These are phyloP conservation scores for Zasmidium angulare DNA, from an alignment of 2,329 filamentous ascomycete genomes.

Conservation along the genomic window DNA sequence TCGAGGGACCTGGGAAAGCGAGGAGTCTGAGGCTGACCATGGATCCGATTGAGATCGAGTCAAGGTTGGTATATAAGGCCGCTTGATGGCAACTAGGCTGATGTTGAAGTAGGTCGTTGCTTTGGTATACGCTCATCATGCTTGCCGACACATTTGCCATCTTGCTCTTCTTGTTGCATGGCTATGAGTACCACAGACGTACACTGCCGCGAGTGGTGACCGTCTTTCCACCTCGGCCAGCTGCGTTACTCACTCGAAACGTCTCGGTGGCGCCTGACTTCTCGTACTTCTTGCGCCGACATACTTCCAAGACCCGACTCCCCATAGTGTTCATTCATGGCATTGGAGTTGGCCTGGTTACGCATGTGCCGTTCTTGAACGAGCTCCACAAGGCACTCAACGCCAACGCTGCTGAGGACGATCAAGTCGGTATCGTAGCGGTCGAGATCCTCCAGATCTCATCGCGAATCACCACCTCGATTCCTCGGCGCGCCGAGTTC, in stretches of 20 bases:
- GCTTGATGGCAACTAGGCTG: background rate
- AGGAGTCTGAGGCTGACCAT: slow-evolving; percentile 63
- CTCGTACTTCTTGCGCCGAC: slow-evolving; percentile 67
- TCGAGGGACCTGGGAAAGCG: slow-evolving; percentile 57
- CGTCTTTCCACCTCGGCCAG: slow-evolving; percentile 61
- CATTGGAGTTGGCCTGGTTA: slow-evolving; percentile 66
- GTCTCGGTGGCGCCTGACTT: slow-evolving; percentile 52
- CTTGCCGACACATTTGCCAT: slow-evolving; percentile 50
- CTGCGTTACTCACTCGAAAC: slow-evolving; percentile 47
- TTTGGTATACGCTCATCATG: slow-evolving; percentile 60
- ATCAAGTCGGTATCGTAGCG: slow-evolving; percentile 62
- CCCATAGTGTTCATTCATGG: slow-evolving; percentile 71
- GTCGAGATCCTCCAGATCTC: slow-evolving; percentile 67
- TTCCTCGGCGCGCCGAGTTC: slow-evolving; percentile 55
- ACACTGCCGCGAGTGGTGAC: slow-evolving; percentile 37
- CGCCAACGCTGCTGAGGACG: slow-evolving; percentile 31
- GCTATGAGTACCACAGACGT: slow-evolving; percentile 27
- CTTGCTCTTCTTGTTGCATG: slow-evolving; percentile 22
- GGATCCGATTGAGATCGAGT: slow-evolving; percentile 59
- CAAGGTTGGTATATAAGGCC: slow-evolving; percentile 2
- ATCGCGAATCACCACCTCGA: slow-evolving; percentile 59
- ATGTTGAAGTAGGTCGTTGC: slow-evolving; percentile 48
- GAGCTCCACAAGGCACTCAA: slow-evolving; percentile 46
- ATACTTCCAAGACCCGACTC: slow-evolving; percentile 56
- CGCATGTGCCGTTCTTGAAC: slow-evolving; percentile 59